phyloP scores from a whole-genome alignment of 129 eudicot genomes.

The Smallanthus sonchifolius region DNA sequence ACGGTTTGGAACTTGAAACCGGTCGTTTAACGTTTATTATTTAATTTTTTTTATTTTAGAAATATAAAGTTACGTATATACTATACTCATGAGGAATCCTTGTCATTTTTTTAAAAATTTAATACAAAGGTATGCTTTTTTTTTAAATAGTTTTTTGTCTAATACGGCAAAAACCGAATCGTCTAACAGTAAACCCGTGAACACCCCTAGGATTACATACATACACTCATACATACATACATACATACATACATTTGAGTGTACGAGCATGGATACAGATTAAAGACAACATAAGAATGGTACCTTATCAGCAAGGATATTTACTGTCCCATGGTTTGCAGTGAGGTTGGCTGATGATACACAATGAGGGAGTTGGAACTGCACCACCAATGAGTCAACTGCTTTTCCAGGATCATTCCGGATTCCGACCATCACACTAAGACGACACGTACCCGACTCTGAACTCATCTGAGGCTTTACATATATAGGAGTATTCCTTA shows the following conservation, averaged over 20 bases:
- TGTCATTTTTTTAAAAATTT: no score
- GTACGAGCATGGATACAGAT: neutral
- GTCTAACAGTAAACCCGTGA: no score
- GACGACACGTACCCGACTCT: constrained; percentile 82
- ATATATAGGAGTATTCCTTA: constrained; percentile 82
- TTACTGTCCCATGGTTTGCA: constrained; percentile 80
- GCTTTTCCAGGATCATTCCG: constrained; percentile 84
- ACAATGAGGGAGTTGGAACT: constrained; percentile 74
- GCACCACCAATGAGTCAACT: constrained; percentile 56
- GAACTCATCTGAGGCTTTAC: constrained; percentile 89
- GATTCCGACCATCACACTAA: constrained; percentile 75
- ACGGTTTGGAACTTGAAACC: no score
- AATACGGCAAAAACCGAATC: no score
- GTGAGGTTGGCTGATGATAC: constrained; percentile 77
- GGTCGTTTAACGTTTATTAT: no score
- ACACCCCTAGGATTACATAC: neutral
- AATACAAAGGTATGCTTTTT: no score
- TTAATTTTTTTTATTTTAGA: no score
- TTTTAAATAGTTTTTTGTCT: no score
- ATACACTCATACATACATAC: neutral
- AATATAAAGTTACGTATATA: no score
- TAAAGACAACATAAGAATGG: neutral
- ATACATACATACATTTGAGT: neutral
- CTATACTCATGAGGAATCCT: no score
- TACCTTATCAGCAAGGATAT: constrained; percentile 93